Conservation (phyloP, 164 flowering plant genomes). For the Chloranthus sessilifolius region DNA sequence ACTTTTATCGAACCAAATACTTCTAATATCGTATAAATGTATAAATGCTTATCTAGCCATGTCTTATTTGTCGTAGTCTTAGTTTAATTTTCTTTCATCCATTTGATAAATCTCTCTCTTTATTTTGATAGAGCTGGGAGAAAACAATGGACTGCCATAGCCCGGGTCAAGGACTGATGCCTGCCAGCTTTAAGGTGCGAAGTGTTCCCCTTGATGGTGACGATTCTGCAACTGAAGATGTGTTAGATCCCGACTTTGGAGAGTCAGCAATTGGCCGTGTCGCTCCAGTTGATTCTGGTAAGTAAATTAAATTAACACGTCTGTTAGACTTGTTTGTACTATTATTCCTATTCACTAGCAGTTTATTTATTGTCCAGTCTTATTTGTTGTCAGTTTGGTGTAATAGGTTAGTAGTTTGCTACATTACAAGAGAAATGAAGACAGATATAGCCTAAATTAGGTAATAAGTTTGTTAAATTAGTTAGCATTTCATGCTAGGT, state of each 20-base stretch:
- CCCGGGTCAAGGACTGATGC: conserved; percentile 91
- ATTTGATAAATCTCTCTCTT: too few species aligned
- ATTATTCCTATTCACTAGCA: neutral
- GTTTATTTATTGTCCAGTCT: too few species aligned
- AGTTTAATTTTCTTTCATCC: too few species aligned
- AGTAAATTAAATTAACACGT: conserved; percentile 6
- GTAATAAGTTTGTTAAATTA: too few species aligned
- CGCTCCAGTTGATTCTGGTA: conserved; percentile 88
- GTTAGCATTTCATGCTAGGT: too few species aligned
- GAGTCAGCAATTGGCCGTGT: conserved; percentile 92
- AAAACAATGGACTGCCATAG: conserved; percentile 83
- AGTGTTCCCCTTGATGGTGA: conserved; percentile 83
- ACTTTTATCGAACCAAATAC: neutral
- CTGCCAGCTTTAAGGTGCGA: conserved; percentile 81
- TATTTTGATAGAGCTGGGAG: conserved; percentile 67
- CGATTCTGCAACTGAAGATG: conserved; percentile 62
- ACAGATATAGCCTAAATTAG: too few species aligned
- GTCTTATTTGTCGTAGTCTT: too few species aligned
- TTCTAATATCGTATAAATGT: neutral
- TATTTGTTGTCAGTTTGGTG: too few species aligned
- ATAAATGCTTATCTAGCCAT: neutral
- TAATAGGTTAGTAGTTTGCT: too few species aligned
- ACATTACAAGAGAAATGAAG: too few species aligned
- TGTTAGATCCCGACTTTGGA: conserved; percentile 84
- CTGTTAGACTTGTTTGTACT: neutral